Evolutionary conservation across 2,329 filamentous ascomycete species (phyloP), one percentile per base, ranked within the genome.

Genomic region (Neonectria ditissima): DNA sequence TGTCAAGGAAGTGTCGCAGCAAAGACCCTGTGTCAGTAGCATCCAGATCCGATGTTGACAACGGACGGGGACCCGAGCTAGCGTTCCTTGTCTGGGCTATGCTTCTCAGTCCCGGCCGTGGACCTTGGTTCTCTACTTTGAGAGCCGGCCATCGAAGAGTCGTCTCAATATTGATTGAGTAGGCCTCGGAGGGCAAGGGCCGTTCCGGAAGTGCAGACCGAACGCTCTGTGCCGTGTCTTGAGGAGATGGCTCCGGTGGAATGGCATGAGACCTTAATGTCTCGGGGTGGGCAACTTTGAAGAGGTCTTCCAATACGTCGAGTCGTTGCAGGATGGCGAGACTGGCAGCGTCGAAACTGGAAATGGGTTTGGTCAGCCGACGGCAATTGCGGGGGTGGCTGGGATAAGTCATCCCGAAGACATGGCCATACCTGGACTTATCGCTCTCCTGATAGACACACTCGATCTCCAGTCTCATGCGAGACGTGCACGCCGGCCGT

Each of bases 401-500:
- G 6, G 28, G n/a, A n/a, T 30, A 10, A 16, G 5, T 5, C 8
- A 18, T 7, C 0, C 14, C 7, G 13, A 37, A 3, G 9, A 16
- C 9, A 3, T 9, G 47, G 20, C 13, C 37, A 10, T 41, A 59
- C 50, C 37, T 59, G 10, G 57, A 59, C 28, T 47, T 53, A 39
- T 59, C 50, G 5, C 37, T 32, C n/a, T 59, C 57, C 30, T 41
- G 57, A 39, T 59, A 59, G 4, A 53, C 39, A 10, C 57, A 59
- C 30, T 54, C 18, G 7, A 34, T 24, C 4, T 14, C 50, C 11
- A 59, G 57, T 11, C 20, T 47, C 13, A 47, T 24, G 30, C 48
- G 54, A 3, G 50, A 28, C 4, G 57, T 26, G 28, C 57, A 59
- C 9, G 48, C 20, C 11, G 57, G 57, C 8, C 57, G 57, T 16